These are phyloP conservation scores for Juglanconis oblonga DNA, from an alignment of 2,329 filamentous ascomycete genomes.

Conservation along the genomic window DNA sequence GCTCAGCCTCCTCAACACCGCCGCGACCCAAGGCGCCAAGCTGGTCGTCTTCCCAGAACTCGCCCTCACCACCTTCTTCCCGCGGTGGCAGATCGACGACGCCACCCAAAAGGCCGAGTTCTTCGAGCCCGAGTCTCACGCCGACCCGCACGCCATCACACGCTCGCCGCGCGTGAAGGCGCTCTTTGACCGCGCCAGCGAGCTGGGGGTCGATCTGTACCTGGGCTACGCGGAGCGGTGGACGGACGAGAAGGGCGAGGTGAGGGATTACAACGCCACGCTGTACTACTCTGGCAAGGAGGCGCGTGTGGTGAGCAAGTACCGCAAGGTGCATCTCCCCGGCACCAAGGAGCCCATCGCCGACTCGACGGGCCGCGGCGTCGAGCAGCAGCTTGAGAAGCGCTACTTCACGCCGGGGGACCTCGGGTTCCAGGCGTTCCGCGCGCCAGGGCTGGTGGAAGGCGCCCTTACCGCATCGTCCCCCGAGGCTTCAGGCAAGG, in stretches of 20 bases:
- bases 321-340: slow-evolving; percentile 53
- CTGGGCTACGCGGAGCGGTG: slow-evolving; percentile 50
- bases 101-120: slow-evolving; percentile 41
- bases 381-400: slow-evolving; percentile 54
- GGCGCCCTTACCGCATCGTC: background rate
- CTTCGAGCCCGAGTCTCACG: slow-evolving; percentile 47
- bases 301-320: slow-evolving; percentile 44
- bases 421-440: slow-evolving; percentile 50
- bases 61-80: slow-evolving; percentile 57
- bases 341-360: slow-evolving; percentile 44
- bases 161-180: slow-evolving; percentile 42
- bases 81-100: slow-evolving; percentile 45
- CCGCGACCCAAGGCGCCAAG: slow-evolving; percentile 40
- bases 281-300: slow-evolving; percentile 47
- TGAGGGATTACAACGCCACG: slow-evolving; percentile 49
- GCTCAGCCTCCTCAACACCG: slow-evolving; percentile 44
- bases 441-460: slow-evolving; percentile 42
- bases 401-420: slow-evolving; percentile 51
- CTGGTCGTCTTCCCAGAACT: slow-evolving; percentile 53
- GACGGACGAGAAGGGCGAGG: slow-evolving; percentile 35
- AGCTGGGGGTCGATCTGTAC: slow-evolving; percentile 46
- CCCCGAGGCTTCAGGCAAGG: slow-evolving; percentile 16
- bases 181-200: slow-evolving; percentile 46
- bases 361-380: slow-evolving; percentile 40
- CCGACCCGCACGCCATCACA: slow-evolving; percentile 28